Percentiles rank a stretch among this genome's conserved stretches.
phyloP scores from a whole-genome alignment of 495 filamentous ascomycete genomes.

The Trichoderma erinaceum region DNA sequence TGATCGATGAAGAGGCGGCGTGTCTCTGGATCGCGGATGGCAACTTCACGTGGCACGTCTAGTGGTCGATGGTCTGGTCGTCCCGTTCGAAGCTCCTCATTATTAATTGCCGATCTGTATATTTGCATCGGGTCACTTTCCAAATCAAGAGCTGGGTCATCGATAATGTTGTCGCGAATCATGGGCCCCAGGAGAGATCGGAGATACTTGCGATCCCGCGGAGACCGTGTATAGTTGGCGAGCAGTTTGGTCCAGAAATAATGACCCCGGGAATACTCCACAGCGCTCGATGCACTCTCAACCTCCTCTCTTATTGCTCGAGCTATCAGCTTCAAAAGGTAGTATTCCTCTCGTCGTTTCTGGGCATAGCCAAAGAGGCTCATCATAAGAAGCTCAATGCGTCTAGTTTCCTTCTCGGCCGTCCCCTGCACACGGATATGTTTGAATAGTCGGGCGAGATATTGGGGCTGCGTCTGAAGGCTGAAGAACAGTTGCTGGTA shows the following conservation, averaged over 20 bases:
- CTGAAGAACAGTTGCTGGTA: slow-evolving; percentile 98
- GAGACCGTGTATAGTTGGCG: slow-evolving; percentile 81
- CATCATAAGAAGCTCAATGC: slow-evolving; percentile 91
- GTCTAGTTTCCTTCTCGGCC: slow-evolving; percentile 85
- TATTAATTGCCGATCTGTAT: slow-evolving; percentile 88
- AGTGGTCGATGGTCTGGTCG: slow-evolving; percentile 69
- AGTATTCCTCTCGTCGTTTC: slow-evolving; percentile 94
- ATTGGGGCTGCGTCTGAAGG: slow-evolving; percentile 93
- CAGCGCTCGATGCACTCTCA: slow-evolving; percentile 61
- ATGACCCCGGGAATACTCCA: slow-evolving; percentile 82
- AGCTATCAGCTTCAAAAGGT: slow-evolving; percentile 82
- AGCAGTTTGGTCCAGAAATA: slow-evolving; percentile 91
- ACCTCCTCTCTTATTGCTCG: slow-evolving; percentile 83
- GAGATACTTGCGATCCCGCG: slow-evolving; percentile 86
- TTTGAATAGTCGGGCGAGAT: slow-evolving; percentile 82
- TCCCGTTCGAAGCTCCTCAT: slow-evolving; percentile 91
- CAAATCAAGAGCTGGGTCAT: slow-evolving; percentile 82
- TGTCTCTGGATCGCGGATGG: slow-evolving; percentile 89
- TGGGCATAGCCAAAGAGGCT: slow-evolving; percentile 95
- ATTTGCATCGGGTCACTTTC: slow-evolving; percentile 98
- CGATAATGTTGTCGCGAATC: slow-evolving; percentile 81
- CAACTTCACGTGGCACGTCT: slow-evolving; percentile 81
- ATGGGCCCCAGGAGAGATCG: slow-evolving; percentile 75
- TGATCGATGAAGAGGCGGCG: slow-evolving; percentile 87
- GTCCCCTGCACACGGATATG: slow-evolving; percentile 77